phyloP scores from a whole-genome alignment of 139 green algal genomes.

The Coccomyxa sp. region DNA sequence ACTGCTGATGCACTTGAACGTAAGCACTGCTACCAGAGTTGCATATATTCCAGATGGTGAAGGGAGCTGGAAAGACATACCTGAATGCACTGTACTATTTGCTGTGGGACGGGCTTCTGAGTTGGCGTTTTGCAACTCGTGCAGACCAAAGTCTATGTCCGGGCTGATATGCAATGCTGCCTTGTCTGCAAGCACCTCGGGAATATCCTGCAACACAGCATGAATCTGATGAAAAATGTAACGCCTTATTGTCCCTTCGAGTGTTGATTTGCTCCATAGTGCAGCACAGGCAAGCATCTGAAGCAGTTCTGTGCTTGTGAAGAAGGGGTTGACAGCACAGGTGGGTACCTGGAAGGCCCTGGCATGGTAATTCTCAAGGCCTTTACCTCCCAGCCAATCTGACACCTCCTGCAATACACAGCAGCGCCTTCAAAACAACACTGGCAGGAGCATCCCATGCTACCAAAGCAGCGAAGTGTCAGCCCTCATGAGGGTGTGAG shows the following conservation, averaged over 20 bases:
- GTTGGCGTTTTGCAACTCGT: too few relatives aligned
- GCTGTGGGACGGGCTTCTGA: too few relatives aligned
- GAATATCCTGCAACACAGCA: neutral
- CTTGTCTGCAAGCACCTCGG: too few relatives aligned
- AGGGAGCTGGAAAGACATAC: too few relatives aligned
- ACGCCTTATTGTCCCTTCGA: neutral
- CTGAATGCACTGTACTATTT: too few relatives aligned
- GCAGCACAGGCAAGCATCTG: neutral
- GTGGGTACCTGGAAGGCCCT: neutral
- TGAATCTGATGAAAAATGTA: neutral
- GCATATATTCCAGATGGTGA: neutral
- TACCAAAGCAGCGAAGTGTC: neutral
- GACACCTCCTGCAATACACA: neutral
- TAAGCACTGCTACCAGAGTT: neutral
- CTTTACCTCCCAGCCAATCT: neutral
- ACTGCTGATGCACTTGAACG: neutral
- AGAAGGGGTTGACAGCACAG: neutral
- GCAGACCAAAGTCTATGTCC: too few relatives aligned
- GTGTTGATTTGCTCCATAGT: neutral
- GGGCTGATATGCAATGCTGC: too few relatives aligned
- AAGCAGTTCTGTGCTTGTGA: neutral
- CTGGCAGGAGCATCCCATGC: neutral
- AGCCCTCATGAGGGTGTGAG: neutral
- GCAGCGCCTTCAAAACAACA: too few relatives aligned
- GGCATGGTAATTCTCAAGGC: neutral